Base-by-base conservation (phyloP, 345 rosid species). In the Anastatica hierochuntica region DNA sequence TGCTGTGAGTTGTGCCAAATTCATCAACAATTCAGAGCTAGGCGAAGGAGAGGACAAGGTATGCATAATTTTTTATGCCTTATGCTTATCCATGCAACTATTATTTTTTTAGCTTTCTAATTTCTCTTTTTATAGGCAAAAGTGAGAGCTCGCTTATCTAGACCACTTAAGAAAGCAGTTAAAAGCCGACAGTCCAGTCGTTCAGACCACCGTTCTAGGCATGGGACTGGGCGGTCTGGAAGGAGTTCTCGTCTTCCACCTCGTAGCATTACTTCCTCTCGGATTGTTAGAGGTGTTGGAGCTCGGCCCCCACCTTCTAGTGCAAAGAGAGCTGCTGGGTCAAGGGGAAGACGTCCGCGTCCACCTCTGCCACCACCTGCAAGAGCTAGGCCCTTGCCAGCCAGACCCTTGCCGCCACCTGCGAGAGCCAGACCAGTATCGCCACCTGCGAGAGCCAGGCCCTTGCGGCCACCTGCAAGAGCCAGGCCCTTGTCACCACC, bases 101-200 rank as follows among this genome's bases (percentile, higher is more conserved):
- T 14, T 47, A 12, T 47, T 53, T 27, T 27, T 10, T 55, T 47
- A 4, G n/a, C n/a, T n/a, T 37, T 16, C 45, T 64, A 24, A 64
- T 33, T 40, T 33, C 24, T 17, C 16, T 3, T 8, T 24, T 7
- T 23, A 2, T 19, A 92, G 98, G 94, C 83, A 65, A 92, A 83
- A 78, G 98, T 92, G 47, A 83, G 97, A 70, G 97, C 98, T 38
- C 83, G 97, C 56, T 71, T 92, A 63, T 92, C 98, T 15, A 77
- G 97, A 60, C 98, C 98, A 10, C 95, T 76, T 69, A 96, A 92
- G 45, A 79, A 79, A 70, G 31, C 43, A 14, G 90, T 84, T 43
- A 83, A 82, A 66, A 79, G 82, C 50, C 83, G 78, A 54, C 77
- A 73, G 64, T 37, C 46, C 2, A 73, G 76, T 60, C 90, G 77